Base-by-base conservation (phyloP, 805 yeast genomes). In the Spathaspora gorwiae region DNA sequence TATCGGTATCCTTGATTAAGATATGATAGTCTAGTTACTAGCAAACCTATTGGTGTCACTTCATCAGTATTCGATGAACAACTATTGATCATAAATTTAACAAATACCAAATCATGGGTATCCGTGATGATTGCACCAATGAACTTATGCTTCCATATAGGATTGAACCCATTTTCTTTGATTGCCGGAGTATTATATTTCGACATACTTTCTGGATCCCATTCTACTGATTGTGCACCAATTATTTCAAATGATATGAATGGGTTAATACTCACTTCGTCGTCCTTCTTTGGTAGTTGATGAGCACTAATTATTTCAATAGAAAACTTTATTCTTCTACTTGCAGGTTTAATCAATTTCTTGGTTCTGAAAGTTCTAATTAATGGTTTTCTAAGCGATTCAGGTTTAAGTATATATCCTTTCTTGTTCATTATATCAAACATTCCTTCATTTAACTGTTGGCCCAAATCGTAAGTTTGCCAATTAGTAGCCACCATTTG, bases 401-500 rank as follows among this genome's bases (percentile, higher is more conserved):
- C 51, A 0, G 97, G 97, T 56, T 94, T 94, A 40, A 87, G 65
- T 7, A 85, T 80, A 58, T 88, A 94, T 0, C 99, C 99, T 0
- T 76, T 67, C 38, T 70, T 75, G 11, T 74, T 69, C 0, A 79
- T 76, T 12, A 75, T 62, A 42, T 79, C 79, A 62, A 92, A 89
- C 76, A 90, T 67, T 3, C 96, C 87, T 50, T 86, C 86, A 60
- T 90, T 90, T 9, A 94, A 56, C 58, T 90, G 96, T 59, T 90
- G 92, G 0, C 97, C 97, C 13, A 81, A 47, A 58, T 94, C 99
- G 59, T 80, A 84, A 0, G 94, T 84, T 63, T 92, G 99, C 97
- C 97, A 92, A 59, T 92, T 94, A 0, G 96, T 83, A 0, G 99
- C 98, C 5, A 87, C 98, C 89, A 94, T 80, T 59, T 94, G 99